These are phyloP conservation scores for Fraxinus pennsylvanica DNA, from an alignment of 257 asterid genomes.

Conservation along the genomic window DNA sequence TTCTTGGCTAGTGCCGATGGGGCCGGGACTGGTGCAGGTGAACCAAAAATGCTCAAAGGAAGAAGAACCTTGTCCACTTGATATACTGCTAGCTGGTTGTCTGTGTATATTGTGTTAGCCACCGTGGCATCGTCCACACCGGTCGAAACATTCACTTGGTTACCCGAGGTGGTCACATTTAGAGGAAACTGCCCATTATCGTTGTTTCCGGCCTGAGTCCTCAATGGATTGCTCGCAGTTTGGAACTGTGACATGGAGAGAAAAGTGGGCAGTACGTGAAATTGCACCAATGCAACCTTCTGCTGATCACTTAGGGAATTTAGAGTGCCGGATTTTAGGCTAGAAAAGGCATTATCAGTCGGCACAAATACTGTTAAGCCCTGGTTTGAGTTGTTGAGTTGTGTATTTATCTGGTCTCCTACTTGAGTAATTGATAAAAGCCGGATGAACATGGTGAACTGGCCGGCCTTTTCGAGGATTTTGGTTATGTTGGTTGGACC, in stretches of 20 bases:
- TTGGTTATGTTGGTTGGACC: conserved; percentile 80
- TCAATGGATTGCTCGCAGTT: conserved; percentile 76
- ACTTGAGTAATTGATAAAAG: conserved; percentile 60
- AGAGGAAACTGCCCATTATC: conserved; percentile 53
- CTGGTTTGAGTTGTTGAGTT: conserved; percentile 77
- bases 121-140: conserved; percentile 74
- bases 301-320: conserved; percentile 73
- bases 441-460: conserved; percentile 69
- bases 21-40: conserved; percentile 62
- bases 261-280: conserved; percentile 63
- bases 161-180: conserved; percentile 76
- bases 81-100: conserved; percentile 72
- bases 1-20: conserved; percentile 49
- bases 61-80: conserved; percentile 82
- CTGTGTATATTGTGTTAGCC: conserved; percentile 60
- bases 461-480: conserved; percentile 91
- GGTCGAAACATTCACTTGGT: conserved; percentile 76
- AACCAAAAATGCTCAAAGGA: conserved; percentile 67
- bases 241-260: conserved; percentile 71
- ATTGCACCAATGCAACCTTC: conserved; percentile 61
- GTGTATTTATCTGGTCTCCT: conserved; percentile 70
- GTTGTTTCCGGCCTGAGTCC: conserved; percentile 84
- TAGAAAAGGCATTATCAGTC: conserved; percentile 68
- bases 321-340: conserved; percentile 66
- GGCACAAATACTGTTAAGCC: conserved; percentile 85